Conservation (phyloP, 2,329 filamentous ascomycete genomes). For the Cordyceps militaris region DNA sequence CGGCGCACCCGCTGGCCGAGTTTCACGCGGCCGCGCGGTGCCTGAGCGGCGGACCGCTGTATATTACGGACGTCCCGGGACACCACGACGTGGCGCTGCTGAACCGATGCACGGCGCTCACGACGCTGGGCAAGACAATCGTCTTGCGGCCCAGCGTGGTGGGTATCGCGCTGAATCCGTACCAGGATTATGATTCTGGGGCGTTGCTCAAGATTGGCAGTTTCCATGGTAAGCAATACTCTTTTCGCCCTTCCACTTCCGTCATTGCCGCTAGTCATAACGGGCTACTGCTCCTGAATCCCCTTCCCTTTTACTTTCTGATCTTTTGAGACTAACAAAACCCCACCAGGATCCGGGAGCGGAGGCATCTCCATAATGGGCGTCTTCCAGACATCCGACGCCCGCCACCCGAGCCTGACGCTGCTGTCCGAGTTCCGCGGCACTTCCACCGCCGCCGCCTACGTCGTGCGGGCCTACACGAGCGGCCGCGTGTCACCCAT, state of each 20-base stretch:
- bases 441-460: background rate
- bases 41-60: conserved; percentile 85
- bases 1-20: conserved; percentile 58
- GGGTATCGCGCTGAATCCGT: conserved; percentile 66
- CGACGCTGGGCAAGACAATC: conserved; percentile 64
- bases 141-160: conserved; percentile 72
- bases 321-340: background rate
- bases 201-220: conserved; percentile 69
- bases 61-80: conserved; percentile 86
- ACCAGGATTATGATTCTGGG: conserved; percentile 67
- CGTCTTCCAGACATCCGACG: conserved; percentile 9
- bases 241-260: background rate
- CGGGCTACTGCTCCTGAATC: background rate
- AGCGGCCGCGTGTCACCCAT: background rate
- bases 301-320: background rate
- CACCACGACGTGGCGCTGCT: conserved; percentile 72
- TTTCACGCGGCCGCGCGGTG: conserved; percentile 90
- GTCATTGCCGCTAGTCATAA: background rate
- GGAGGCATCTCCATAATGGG: conserved; percentile 55
- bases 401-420: background rate
- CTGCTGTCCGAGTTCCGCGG: conserved; percentile 5
- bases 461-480: conserved; percentile 10
- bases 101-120: conserved; percentile 70
- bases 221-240: conserved; percentile 55
- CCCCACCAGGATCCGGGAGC: conserved; percentile 40